phyloP scores from a whole-genome alignment of 2,329 filamentous ascomycete genomes.

The Magnaporthiopsis poae region DNA sequence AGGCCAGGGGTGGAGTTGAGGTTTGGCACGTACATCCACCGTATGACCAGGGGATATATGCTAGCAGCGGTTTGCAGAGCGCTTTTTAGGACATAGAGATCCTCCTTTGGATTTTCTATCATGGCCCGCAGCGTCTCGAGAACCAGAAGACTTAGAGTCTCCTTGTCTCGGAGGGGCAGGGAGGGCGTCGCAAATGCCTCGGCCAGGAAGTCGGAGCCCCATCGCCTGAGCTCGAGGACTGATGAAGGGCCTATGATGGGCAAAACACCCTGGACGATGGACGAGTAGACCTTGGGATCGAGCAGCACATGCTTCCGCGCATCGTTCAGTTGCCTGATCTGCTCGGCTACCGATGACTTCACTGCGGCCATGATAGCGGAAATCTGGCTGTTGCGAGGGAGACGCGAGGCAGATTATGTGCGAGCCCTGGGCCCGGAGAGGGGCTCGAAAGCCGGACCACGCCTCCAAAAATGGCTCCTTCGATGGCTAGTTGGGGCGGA shows the following conservation, averaged over 20 bases:
- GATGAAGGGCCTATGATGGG: conserved; percentile 73
- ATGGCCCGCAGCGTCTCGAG: conserved; percentile 65
- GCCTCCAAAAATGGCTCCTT: background rate
- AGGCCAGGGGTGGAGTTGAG: conserved; percentile 7
- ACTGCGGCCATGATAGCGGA: background rate
- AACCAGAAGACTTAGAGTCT: conserved; percentile 64
- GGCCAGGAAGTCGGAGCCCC: conserved; percentile 90
- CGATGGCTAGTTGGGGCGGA: background rate
- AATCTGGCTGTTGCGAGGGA: background rate
- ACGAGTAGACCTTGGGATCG: conserved; percentile 79
- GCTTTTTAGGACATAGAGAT: conserved; percentile 71
- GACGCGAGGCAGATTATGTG: background rate
- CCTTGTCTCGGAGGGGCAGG: conserved; percentile 67
- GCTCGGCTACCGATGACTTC: conserved; percentile 53
- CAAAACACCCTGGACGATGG: conserved; percentile 85
- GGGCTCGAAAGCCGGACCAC: background rate
- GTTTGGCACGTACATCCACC: conserved; percentile 72
- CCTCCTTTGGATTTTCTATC: conserved; percentile 62
- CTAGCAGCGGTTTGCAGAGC: conserved; percentile 82
- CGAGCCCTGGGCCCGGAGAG: background rate
- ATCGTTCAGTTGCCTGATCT: conserved; percentile 78
- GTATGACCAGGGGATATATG: conserved; percentile 83
- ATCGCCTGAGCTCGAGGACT: conserved; percentile 75
- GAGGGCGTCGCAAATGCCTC: conserved; percentile 93
- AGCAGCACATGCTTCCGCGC: conserved; percentile 81